phyloP scores from a whole-genome alignment of 306 rosid species.

The Vachellia pachyceras region DNA sequence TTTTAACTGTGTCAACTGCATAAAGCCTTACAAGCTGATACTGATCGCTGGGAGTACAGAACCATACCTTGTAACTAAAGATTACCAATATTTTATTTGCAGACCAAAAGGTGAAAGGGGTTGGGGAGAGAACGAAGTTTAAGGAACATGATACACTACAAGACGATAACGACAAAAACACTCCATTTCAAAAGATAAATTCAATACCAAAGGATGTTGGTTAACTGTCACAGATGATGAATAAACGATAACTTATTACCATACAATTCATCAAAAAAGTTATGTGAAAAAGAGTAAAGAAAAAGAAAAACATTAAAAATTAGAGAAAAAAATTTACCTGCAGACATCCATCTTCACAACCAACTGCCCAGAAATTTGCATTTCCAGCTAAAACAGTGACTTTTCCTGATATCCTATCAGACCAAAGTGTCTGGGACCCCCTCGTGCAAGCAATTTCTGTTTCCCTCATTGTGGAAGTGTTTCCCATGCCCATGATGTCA shows the following conservation, averaged over 20 bases:
- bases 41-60: conserved; percentile 1
- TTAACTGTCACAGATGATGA: conserved; percentile 7
- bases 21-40: conserved; percentile 7
- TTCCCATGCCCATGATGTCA: conserved; percentile 82
- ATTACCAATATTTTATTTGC: not conserved
- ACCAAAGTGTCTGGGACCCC: conserved; percentile 80
- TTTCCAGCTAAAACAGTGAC: conserved; percentile 97
- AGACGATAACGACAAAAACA: not conserved
- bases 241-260: not conserved
- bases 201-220: not conserved
- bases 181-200: conserved; percentile 12
- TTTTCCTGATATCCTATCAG: conserved; percentile 90
- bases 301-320: conserved; percentile 15
- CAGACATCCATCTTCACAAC: conserved; percentile 97
- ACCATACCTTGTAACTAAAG: conserved; percentile 9
- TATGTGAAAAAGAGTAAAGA: conserved; percentile 5
- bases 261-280: conserved; percentile 13
- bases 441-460: conserved; percentile 81
- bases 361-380: conserved; percentile 93
- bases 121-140: not conserved
- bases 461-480: conserved; percentile 71
- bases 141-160: not conserved
- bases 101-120: conserved; percentile 11
- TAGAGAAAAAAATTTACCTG: conserved; percentile 62
- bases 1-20: conserved; percentile 5